phyloP scores from a whole-genome alignment of 768 basidiomycete species.

The Galerina sulciceps region DNA sequence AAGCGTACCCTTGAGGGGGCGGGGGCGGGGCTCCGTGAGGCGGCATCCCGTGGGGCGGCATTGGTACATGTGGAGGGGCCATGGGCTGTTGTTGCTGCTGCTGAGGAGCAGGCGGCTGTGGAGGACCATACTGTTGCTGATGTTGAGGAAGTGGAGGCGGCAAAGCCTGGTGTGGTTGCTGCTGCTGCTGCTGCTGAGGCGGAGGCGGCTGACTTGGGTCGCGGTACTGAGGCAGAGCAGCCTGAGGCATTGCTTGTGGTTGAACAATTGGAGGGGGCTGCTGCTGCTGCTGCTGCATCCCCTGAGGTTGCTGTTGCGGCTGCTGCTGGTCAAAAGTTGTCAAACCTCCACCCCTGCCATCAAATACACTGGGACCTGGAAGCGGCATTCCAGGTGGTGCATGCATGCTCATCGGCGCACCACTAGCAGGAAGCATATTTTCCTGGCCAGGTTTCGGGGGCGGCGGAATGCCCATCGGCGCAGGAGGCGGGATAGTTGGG shows the following conservation, averaged over 20 bases:
- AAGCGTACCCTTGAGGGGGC: conserved; percentile 27
- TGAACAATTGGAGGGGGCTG: conserved; percentile 1
- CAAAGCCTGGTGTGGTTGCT: background rate
- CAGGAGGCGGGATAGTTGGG: conserved; percentile 9
- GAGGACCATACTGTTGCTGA: conserved; percentile 23
- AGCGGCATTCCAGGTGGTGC: conserved; percentile 21
- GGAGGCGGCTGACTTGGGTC: conserved; percentile 18
- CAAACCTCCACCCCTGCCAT: conserved; percentile 34
- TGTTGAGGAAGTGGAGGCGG: conserved; percentile 27
- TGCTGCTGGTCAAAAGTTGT: conserved; percentile 22
- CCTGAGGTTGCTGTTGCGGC: background rate
- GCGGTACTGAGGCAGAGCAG: conserved; percentile 12
- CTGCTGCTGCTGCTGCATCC: background rate
- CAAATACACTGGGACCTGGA: conserved; percentile 34
- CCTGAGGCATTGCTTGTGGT: conserved; percentile 4
- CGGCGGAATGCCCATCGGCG: conserved; percentile 28
- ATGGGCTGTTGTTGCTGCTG: conserved; percentile 25
- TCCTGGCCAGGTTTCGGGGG: conserved; percentile 20
- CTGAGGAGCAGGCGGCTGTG: conserved; percentile 26
- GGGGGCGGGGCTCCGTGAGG: conserved; percentile 17
- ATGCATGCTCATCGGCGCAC: conserved; percentile 17
- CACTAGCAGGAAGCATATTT: conserved; percentile 12
- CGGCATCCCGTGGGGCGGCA: conserved; percentile 17
- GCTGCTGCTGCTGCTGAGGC: conserved; percentile 23
- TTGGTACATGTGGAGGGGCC: conserved; percentile 16